Evolutionary conservation across 179 eudicot species (phyloP), one percentile per base, ranked within the genome.

Genomic region (Beta corolliflora): DNA sequence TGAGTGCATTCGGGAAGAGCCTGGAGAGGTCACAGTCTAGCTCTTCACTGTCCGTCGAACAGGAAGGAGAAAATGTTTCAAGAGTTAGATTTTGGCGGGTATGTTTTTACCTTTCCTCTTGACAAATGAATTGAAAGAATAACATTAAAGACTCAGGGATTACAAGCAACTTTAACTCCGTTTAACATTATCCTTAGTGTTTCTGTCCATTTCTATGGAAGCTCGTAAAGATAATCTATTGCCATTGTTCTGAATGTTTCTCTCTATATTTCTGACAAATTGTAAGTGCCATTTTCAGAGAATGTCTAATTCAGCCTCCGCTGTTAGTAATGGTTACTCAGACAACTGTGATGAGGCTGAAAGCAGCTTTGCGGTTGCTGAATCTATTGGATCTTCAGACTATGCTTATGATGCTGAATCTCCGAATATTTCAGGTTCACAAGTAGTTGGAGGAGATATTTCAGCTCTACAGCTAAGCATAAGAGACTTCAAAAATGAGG

Each of bases 1-100:
- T 71, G 92, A 84, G 46, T 82, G 86, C 83, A 90, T 91, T 29
- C 84, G n/a, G 92, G 45, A 89, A 87, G 81, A 91, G 89, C 85
- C 87, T 91, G 84, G 97, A 93, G 83, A 83, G 69, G 73, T 85
- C 96, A 71, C 90, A 88, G 19, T 83, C 84, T 79, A 91, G 89
- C 84, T 74, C 81, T 63, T 75, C 91, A 69, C 79, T 81, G 76
- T 85, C 90, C 2, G 76, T 67, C 16, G 85, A 81, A 80, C 83
- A 82, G 53, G 88, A 80, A 65, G 81, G 83, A 45, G 75, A 74
- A 53, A 86, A 76, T 66, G 78, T n/a, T 76, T 71, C 88, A 50
- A 81, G 83, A 73, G 65, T 58, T 69, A 87, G 84, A 81, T 52
- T 29, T 71, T 79, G 81, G 74, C 79, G 83, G 93, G 97, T 90